Evolutionary conservation across 2,329 filamentous ascomycete species (phyloP), one percentile per base, ranked within the genome.

Genomic region (Bisporella sp.): DNA sequence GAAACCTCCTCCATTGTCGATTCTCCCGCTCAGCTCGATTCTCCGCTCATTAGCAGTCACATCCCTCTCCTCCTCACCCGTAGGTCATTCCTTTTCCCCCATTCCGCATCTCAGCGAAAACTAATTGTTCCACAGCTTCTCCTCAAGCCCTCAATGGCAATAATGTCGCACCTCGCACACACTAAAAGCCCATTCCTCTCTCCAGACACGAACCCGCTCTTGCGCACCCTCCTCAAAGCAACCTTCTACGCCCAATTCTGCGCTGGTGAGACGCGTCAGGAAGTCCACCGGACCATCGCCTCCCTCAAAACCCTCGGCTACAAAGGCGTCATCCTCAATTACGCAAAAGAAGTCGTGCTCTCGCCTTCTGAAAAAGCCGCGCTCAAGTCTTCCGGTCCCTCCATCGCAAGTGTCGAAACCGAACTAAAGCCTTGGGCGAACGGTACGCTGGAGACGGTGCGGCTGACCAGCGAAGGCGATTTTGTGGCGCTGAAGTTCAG

Each of bases 231-330:
- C 41, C 73, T 96, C 46, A 89, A 90, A 66, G 79, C 83, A 64
- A 95, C 89, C 0, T 90, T 96, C 61, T 96, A 96, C 66, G 82
- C 83, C 29, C 91, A 96, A 62, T 96, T 95, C 68, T 96, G 91
- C 67, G 89, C 88, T 0, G 91, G 91, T 31, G 86, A 90, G 68
- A 85, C 79, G 45, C 73, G 77, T 0, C 61, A 66, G 1, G 87
- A 96, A 67, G 85, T 95, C 2, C 72, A 74, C 41, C 69, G 66
- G 31, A 90, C 85, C 0, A 79, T 89, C 31, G 64, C 74, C 1
- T 72, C 75, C 2, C 73, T 95, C 7, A 87, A 89, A 66, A 67
- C 73, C 32, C 81, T 92, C 42, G 91, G 91, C 1, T 95, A 89
- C 64, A 80, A 79, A 29, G 91, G 90, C 9, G 87, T 95, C 5